These are phyloP conservation scores for Lactifluus rugatus DNA, from an alignment of 768 basidiomycete species.

Conservation along the genomic window DNA sequence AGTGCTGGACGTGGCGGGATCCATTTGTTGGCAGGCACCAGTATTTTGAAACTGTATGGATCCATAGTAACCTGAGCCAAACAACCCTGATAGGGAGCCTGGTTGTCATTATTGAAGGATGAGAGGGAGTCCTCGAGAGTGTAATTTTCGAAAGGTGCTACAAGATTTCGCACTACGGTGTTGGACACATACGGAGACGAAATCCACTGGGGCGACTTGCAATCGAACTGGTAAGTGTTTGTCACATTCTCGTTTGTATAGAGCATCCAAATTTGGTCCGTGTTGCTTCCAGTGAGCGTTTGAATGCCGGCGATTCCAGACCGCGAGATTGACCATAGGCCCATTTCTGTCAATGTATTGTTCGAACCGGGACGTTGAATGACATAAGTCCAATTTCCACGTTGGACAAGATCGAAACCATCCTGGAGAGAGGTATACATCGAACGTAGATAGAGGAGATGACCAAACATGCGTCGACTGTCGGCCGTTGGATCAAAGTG, in stretches of 20 bases:
- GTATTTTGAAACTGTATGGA: constrained; percentile 70
- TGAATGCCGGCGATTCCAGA: constrained; percentile 51
- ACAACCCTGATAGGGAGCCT: constrained; percentile 68
- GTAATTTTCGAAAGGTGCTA: constrained; percentile 78
- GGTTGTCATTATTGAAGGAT: constrained; percentile 49
- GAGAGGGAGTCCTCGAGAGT: constrained; percentile 54
- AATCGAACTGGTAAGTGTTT: constrained; percentile 52
- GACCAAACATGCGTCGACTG: constrained; percentile 60
- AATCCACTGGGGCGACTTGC: constrained; percentile 55
- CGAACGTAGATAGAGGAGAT: constrained; percentile 60
- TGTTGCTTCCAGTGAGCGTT: constrained; percentile 46
- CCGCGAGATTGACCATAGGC: constrained; percentile 75
- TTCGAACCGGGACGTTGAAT: constrained; percentile 84
- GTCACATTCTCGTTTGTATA: constrained; percentile 82
- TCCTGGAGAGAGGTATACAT: constrained; percentile 72
- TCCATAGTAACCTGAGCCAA: constrained; percentile 54
- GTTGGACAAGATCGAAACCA: constrained; percentile 74
- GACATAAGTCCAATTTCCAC: constrained; percentile 74
- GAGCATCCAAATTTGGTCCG: constrained; percentile 71
- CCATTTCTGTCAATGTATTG: constrained; percentile 70
- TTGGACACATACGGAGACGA: constrained; percentile 63
- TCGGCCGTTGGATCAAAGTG: constrained; percentile 90
- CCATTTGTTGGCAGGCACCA: constrained; percentile 66
- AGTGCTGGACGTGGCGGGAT: constrained; percentile 58
- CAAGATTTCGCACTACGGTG: constrained; percentile 58